A percentile compares a stretch with the other conserved stretches of the same genome.
These are phyloP conservation scores for Apiotrichum sp. DNA, from an alignment of 1,284 basidiomycete genomes.

Conservation along the genomic window DNA sequence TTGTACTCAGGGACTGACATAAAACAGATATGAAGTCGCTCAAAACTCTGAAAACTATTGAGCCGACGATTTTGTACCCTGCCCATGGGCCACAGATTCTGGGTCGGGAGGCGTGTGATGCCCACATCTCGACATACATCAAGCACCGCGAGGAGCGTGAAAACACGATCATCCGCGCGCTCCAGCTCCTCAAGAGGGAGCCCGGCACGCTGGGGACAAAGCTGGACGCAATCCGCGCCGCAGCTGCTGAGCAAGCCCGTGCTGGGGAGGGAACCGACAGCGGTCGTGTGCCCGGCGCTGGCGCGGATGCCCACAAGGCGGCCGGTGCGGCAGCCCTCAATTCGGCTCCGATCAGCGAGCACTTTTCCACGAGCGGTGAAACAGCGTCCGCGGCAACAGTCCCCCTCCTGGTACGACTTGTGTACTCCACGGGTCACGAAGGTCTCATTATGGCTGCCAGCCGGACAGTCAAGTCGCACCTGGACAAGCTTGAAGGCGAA, in stretches of 20 bases:
- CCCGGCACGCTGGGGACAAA: constrained; percentile 11
- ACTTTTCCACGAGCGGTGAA: constrained; percentile 2
- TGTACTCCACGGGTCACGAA: constrained; percentile 36
- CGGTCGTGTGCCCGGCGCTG: constrained; percentile 2
- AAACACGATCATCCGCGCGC: constrained; percentile 55
- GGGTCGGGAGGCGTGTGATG: constrained; percentile 43
- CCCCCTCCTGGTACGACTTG: constrained; percentile 24
- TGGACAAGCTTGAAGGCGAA: constrained; percentile 53
- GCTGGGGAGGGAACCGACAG: constrained; percentile 3
- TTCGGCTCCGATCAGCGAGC: neutral
- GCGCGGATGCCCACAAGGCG: constrained; percentile 1
- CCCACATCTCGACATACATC: constrained; percentile 64
- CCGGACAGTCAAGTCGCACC: constrained; percentile 24
- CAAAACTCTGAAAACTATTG: constrained; percentile 36
- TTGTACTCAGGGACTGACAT: neutral
- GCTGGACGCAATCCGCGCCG: constrained; percentile 14
- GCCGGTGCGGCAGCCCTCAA: constrained; percentile 1
- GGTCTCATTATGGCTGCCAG: constrained; percentile 29
- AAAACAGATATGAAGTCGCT: constrained; percentile 35
- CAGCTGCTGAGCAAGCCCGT: constrained; percentile 8
- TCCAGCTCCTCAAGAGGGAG: constrained; percentile 11
- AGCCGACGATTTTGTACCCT: constrained; percentile 60
- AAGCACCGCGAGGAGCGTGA: constrained; percentile 77
- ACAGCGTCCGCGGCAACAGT: constrained; percentile 13
- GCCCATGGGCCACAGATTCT: constrained; percentile 71